Base-by-base conservation (phyloP, 106 monocot genomes). In the Chionographis japonica region DNA sequence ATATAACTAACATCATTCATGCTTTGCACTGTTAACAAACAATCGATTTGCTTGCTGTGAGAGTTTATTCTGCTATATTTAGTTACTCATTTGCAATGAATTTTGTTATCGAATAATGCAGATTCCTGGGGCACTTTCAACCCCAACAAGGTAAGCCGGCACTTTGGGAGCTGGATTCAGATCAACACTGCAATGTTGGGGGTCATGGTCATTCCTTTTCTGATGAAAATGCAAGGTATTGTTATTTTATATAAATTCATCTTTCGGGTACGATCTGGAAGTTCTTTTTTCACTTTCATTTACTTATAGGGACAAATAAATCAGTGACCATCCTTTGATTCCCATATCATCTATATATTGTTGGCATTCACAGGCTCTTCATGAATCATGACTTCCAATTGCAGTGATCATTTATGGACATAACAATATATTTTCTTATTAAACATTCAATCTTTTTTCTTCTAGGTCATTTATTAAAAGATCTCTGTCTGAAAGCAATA, bases 91-190 rank as follows among this genome's bases (percentile, higher is more conserved):
- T 27, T 27, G 27, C 27, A 27, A 20, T 15, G 16, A 37, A 73
- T 43, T 12, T 73, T n/a, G 11, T 51, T 14, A 67, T 41, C 41
- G 1, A 43, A 59, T 43, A 40, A 52, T 83, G 56, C 82, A 98
- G 97, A 42, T 98, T 98, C 67, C 73, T 98, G 39, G 97, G 97
- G 66, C 77, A 98, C 74, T 92, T 87, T 69, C 97, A 92, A 67
- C 92, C 92, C 14, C 89, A 92, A 71, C 83, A 69, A 16, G 87
- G 78, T 40, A 92, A 81, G 77, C 80, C 89, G 67, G 79, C 92
- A 38, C 72, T 92, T 49, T 98, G 92, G 92, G 92, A 90, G 53
- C 72, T 98, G 40, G 81, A 81, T 58, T 84, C 87, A 6, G 91
- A 92, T 62, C 91, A 92, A 56, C 72, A 95, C 72, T 92, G 82